Evolutionary conservation across 768 basidiomycete genomes (phyloP).

Genomic region (Chalciporus sphaerocephalus): DNA sequence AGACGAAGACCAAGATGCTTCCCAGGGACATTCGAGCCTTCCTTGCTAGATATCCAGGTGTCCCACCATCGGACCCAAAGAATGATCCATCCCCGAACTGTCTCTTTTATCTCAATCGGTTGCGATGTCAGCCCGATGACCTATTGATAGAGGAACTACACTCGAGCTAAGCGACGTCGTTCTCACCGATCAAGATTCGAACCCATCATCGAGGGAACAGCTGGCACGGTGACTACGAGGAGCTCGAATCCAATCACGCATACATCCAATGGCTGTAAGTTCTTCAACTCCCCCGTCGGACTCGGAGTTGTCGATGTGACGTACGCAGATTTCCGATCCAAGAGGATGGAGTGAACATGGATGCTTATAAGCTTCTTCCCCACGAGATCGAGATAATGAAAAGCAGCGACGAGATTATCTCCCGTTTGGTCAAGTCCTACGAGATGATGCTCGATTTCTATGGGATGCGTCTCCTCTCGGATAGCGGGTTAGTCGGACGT

Average conservation of each 20-base stretch:
- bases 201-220: slow-evolving; percentile 32
- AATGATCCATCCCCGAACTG: slow-evolving; percentile 40
- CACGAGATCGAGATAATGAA: slow-evolving; percentile 63
- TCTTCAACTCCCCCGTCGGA: background rate
- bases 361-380: slow-evolving; percentile 60
- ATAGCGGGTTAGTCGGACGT: slow-evolving; percentile 59
- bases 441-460: slow-evolving; percentile 77
- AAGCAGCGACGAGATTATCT: slow-evolving; percentile 41
- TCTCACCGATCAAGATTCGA: background rate
- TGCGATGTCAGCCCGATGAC: slow-evolving; percentile 58
- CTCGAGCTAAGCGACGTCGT: slow-evolving; percentile 39
- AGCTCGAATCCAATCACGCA: slow-evolving; percentile 64
- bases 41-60: slow-evolving; percentile 22
- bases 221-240: slow-evolving; percentile 60
- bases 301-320: slow-evolving; percentile 1
- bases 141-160: slow-evolving; percentile 61
- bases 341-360: slow-evolving; percentile 68
- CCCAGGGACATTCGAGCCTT: slow-evolving; percentile 27
- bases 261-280: slow-evolving; percentile 80
- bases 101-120: slow-evolving; percentile 56
- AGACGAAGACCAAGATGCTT: slow-evolving; percentile 12
- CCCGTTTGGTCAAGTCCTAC: slow-evolving; percentile 57
- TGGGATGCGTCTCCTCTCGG: slow-evolving; percentile 59
- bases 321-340: slow-evolving; percentile 61
- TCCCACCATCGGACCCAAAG: slow-evolving; percentile 5